phyloP scores from a whole-genome alignment of 805 yeast genomes.

The Zygotorulaspora danielsina region DNA sequence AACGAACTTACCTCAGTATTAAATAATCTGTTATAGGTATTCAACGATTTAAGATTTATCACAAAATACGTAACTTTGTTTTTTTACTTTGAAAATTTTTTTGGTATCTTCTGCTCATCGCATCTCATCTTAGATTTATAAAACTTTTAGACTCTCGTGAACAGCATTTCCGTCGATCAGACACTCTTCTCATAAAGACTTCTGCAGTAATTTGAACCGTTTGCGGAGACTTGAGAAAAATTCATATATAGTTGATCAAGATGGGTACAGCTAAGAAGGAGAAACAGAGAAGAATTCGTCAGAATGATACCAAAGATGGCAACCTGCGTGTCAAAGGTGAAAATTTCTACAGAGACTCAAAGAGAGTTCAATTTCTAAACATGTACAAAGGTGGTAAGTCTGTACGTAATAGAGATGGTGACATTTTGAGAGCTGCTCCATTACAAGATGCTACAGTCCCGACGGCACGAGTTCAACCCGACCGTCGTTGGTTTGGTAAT shows the following conservation, averaged over 20 bases:
- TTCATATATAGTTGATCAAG: no score
- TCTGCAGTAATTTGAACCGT: no score
- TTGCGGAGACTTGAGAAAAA: no score
- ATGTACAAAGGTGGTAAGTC: conserved; percentile 95
- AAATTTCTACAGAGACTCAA: conserved; percentile 92
- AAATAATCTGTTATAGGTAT: conserved; percentile 45
- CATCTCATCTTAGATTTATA: conserved; percentile 18
- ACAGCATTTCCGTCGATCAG: background rate
- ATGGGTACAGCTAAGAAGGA: conserved; percentile 97
- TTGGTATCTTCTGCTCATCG: conserved; percentile 20
- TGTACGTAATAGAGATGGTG: conserved; percentile 80
- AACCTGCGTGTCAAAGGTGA: conserved; percentile 94
- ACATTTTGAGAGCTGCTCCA: conserved; percentile 78
- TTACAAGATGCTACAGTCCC: conserved; percentile 86
- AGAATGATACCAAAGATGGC: conserved; percentile 79
- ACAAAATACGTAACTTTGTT: no score
- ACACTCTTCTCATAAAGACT: no score
- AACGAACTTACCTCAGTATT: conserved; percentile 43
- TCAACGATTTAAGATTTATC: no score
- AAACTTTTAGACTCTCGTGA: background rate
- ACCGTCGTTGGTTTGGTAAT: conserved; percentile 96
- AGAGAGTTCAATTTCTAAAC: conserved; percentile 79
- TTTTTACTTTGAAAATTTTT: conserved; percentile 16
- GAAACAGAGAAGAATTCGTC: conserved; percentile 77
- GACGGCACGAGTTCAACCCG: conserved; percentile 90